phyloP scores from a whole-genome alignment of 805 yeast genomes.

The Diddensiella transvaalensis region DNA sequence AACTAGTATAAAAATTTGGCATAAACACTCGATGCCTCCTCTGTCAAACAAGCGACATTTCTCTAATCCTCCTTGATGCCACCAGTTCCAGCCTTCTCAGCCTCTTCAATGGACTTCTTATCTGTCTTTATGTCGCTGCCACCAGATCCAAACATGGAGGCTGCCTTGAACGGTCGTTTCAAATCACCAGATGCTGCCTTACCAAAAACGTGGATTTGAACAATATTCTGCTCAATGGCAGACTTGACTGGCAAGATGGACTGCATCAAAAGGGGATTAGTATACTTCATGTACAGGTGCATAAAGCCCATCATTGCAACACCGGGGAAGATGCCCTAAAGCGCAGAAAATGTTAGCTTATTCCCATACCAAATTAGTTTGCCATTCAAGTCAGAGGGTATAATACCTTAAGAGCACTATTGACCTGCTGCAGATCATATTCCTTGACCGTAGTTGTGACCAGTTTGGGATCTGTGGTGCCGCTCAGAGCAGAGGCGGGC shows the following conservation, averaged over 20 bases:
- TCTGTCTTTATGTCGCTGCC: constrained; percentile 64
- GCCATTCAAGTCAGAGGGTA: no score
- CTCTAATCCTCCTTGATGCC: constrained; percentile 82
- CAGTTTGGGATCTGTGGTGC: constrained; percentile 62
- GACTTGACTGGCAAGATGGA: constrained; percentile 84
- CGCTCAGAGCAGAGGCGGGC: constrained; percentile 76
- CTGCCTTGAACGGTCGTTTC: constrained; percentile 94
- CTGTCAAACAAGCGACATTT: constrained; percentile 1
- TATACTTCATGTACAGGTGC: constrained; percentile 96
- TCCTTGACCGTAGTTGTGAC: constrained; percentile 91
- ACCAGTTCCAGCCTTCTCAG: constrained; percentile 73
- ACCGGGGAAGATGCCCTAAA: constrained; percentile 68
- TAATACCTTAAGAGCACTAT: constrained; percentile 61
- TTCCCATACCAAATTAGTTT: background rate
- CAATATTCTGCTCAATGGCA: constrained; percentile 85
- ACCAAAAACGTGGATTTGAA: constrained; percentile 84
- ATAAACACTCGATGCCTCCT: no score
- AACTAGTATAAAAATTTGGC: no score
- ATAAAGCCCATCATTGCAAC: constrained; percentile 97
- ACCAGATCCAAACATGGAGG: constrained; percentile 67
- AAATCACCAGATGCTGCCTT: constrained; percentile 81
- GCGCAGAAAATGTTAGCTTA: background rate
- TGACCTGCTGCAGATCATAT: constrained; percentile 86
- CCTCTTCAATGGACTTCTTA: constrained; percentile 78
- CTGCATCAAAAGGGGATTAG: constrained; percentile 96